These are phyloP conservation scores for Aphanoascus verrucosus DNA, from an alignment of 2,329 filamentous ascomycete genomes.

Conservation along the genomic window DNA sequence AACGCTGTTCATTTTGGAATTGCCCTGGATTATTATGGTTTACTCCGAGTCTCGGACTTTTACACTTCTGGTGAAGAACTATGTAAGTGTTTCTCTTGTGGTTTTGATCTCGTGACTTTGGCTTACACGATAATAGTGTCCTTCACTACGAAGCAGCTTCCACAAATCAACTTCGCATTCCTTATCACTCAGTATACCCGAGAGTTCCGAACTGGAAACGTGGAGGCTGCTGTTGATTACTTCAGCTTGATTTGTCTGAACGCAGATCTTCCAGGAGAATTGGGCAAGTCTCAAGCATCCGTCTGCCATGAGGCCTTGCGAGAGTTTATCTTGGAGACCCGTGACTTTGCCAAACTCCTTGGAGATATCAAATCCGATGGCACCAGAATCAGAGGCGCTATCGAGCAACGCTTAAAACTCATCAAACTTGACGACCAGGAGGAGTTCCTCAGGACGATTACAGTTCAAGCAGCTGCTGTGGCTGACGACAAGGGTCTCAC, in stretches of 20 bases:
- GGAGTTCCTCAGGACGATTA: constrained; percentile 85
- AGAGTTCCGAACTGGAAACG: constrained; percentile 85
- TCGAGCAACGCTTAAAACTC: constrained; percentile 72
- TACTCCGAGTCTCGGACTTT: constrained; percentile 78
- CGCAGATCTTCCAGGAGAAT: constrained; percentile 62
- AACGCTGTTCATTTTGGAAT: constrained; percentile 93
- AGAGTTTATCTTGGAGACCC: constrained; percentile 89
- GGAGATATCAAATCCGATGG: constrained; percentile 86
- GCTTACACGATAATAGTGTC: constrained; percentile 37
- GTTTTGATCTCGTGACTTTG: background rate
- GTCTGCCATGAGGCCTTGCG: constrained; percentile 88
- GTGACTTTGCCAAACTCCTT: constrained; percentile 86
- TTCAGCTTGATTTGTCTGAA: constrained; percentile 86
- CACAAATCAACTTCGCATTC: constrained; percentile 88
- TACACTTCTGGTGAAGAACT: constrained; percentile 60
- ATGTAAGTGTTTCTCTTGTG: constrained; percentile 33
- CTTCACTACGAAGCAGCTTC: constrained; percentile 42
- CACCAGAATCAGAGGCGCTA: constrained; percentile 69
- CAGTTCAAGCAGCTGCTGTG: constrained; percentile 78
- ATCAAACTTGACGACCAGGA: constrained; percentile 70
- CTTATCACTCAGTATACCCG: constrained; percentile 92
- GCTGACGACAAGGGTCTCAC: constrained; percentile 90
- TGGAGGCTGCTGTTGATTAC: constrained; percentile 86
- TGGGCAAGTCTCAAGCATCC: constrained; percentile 63
- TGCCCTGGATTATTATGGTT: constrained; percentile 75